Evolutionary conservation across 768 basidiomycete species (phyloP).

Genomic region (Kwoniella pini): DNA sequence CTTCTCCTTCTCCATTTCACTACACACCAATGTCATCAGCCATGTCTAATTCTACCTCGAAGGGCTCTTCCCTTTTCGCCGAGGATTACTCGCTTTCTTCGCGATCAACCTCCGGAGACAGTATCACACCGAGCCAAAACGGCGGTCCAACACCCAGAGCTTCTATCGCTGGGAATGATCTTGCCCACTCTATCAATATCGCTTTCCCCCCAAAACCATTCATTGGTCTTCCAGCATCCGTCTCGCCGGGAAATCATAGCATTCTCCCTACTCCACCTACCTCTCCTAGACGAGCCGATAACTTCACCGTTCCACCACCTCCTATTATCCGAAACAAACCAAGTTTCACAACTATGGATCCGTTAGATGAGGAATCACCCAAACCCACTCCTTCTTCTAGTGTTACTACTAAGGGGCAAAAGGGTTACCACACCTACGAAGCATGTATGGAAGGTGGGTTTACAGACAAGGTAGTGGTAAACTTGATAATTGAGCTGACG

Average conservation of each 20-base stretch:
- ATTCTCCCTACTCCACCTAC: slow-evolving; percentile 16
- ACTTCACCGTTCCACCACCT: slow-evolving; percentile 10
- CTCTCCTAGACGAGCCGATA: slow-evolving; percentile 11
- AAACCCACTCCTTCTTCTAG: slow-evolving; percentile 15
- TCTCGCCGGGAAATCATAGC: slow-evolving; percentile 12
- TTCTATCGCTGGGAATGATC: neutral
- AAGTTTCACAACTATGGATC: slow-evolving; percentile 22
- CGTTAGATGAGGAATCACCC: slow-evolving; percentile 13
- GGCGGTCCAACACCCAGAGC: slow-evolving; percentile 4
- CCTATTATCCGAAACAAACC: slow-evolving; percentile 1
- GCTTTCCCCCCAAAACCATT: slow-evolving; percentile 18
- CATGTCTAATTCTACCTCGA: slow-evolving; percentile 19
- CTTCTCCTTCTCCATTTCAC: slow-evolving; percentile 1
- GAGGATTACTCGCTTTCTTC: slow-evolving; percentile 46
- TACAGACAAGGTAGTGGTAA: neutral
- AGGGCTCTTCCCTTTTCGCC: slow-evolving; percentile 38
- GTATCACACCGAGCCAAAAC: neutral
- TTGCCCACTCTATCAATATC: slow-evolving; percentile 14
- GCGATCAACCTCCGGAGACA: slow-evolving; percentile 9
- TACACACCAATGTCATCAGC: slow-evolving; percentile 9
- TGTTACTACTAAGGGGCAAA: slow-evolving; percentile 7
- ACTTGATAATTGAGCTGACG: neutral
- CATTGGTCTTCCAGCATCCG: slow-evolving; percentile 7
- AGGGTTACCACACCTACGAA: slow-evolving; percentile 39
- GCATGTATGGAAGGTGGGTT: slow-evolving; percentile 50